Evolutionary conservation across 176 grass and related monocot genomes (phyloP).

Genomic region (Saccharum officinarum): DNA sequence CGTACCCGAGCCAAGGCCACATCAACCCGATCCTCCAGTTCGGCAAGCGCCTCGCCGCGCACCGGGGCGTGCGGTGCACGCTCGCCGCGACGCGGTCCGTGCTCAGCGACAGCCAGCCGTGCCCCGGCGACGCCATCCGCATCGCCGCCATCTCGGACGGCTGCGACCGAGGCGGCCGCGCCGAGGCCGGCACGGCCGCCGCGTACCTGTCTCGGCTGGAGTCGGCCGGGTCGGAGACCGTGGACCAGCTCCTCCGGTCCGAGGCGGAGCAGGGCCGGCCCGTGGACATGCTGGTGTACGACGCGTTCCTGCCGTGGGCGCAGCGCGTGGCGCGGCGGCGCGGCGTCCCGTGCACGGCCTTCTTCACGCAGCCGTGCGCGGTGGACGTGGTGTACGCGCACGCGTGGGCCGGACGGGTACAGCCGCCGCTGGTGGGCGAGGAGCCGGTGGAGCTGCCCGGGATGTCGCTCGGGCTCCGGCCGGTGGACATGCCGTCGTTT

Average conservation of each 20-base stretch:
- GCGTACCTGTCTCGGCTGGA: slow-evolving; percentile 52
- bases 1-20: slow-evolving; percentile 77
- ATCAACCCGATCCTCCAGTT: slow-evolving; percentile 76
- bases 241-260: slow-evolving; percentile 47
- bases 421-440: background rate
- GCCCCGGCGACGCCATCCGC: background rate
- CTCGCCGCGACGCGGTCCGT: slow-evolving; percentile 48
- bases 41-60: slow-evolving; percentile 49
- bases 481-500: slow-evolving; percentile 54
- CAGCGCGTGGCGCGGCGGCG: slow-evolving; percentile 40
- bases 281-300: slow-evolving; percentile 54
- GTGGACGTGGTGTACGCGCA: slow-evolving; percentile 57
- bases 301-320: slow-evolving; percentile 64
- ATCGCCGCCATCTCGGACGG: slow-evolving; percentile 43
- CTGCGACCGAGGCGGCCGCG: slow-evolving; percentile 33
- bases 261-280: slow-evolving; percentile 41
- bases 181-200: slow-evolving; percentile 20
- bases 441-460: slow-evolving; percentile 36
- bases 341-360: slow-evolving; percentile 31
- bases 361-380: slow-evolving; percentile 67
- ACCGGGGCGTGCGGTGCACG: slow-evolving; percentile 44
- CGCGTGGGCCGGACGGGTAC: slow-evolving; percentile 26
- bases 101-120: slow-evolving; percentile 20
- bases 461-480: slow-evolving; percentile 32
- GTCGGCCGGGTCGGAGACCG: slow-evolving; percentile 35